Base-by-base conservation (phyloP, 1,139 yeast genomes). In the Pichia sp. region DNA sequence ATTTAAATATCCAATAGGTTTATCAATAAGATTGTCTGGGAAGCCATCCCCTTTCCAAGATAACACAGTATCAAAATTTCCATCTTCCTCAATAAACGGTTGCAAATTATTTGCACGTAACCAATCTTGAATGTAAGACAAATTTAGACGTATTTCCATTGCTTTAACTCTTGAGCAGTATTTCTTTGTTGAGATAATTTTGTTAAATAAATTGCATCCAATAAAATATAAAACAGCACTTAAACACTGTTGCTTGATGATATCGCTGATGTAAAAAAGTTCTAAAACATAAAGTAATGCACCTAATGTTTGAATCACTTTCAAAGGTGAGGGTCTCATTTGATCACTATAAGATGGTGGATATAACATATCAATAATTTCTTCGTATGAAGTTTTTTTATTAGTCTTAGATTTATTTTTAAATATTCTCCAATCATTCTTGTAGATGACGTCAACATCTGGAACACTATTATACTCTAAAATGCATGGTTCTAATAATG, bases 101-200 rank as follows among this genome's bases (percentile, higher is more conserved):
- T 72, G 71, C 58, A 71, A 73, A 62, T 87, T 84, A 59, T 87
- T 92, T 4, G 84, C 73, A 50, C 95, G 74, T 31, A 92, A 74
- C 98, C 98, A 92, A 59, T 92, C 97, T 62, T 92, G 97, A 41
- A 92, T 67, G 3, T 86, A 77, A 0, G 96, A 87, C 9, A 92
- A 62, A 57, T 92, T 92, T 49, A 92, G 73, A 44, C 97, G 71
- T 40, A 92, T 82, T 61, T 92, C 97, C 63, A 92, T 78, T 0
- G 97, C 97, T 53, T 84, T 80, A 2, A 87, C 73, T 48, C 99
- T 73, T 0, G 96, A 78, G 44, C 87, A 73, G 53, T 84, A 83
- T 42, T 64, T 71, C 24, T 82, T 76, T 55, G 75, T 80, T 30
- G 79, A 70, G 43, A 89, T 65, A 32, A 90, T 71, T 45, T 81